Base-by-base conservation (phyloP, 345 rosid species). In the Bruguiera gymnorhiza region DNA sequence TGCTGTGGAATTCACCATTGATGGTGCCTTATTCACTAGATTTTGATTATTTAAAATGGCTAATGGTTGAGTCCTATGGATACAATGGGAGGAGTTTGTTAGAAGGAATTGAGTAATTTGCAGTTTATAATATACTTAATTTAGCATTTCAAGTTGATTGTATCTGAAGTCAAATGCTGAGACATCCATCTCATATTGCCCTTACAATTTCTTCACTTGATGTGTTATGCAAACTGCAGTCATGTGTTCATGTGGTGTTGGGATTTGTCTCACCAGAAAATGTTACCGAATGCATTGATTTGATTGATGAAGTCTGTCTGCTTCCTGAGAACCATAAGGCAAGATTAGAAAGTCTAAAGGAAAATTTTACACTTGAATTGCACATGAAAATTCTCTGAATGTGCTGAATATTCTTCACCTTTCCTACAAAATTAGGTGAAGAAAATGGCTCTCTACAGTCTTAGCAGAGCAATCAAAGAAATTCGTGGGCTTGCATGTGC, bases 211-310 rank as follows among this genome's bases (percentile, higher is more conserved):
- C 27, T 48, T 68, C 8, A 6, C 69, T 62, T 51, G 24, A 19
- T 70, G n/a, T 68, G 21, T 37, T 60, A 69, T 77, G 62, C 19
- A 21, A 66, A 63, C 19, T 78, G 79, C 82, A 92, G 98, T 90
- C 99, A 62, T 90, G 99, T 26, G 98, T 90, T 63, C 88, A 86
- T 69, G 92, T 86, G 77, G 89, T 90, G 59, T 68, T 87, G 88
- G 92, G 87, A 74, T 95, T 95, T 53, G 78, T 92, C 71, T 92
- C 99, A 5, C 93, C 88, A 29, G 97, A 95, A 79, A 93, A 86
- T 59, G 88, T 86, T 30, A 60, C 80, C 0, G 85, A 86, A 64
- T 86, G 91, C 79, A 84, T 86, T 60, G 81, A 80, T 66, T 74
- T 90, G 86, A 78, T 73, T 61, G 85, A 84, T 63, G 99, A 90